Evolutionary conservation across 2,329 filamentous ascomycete genomes (phyloP), one percentile per base, ranked within the genome.

Genomic region (Hypomyces perniciosus): DNA sequence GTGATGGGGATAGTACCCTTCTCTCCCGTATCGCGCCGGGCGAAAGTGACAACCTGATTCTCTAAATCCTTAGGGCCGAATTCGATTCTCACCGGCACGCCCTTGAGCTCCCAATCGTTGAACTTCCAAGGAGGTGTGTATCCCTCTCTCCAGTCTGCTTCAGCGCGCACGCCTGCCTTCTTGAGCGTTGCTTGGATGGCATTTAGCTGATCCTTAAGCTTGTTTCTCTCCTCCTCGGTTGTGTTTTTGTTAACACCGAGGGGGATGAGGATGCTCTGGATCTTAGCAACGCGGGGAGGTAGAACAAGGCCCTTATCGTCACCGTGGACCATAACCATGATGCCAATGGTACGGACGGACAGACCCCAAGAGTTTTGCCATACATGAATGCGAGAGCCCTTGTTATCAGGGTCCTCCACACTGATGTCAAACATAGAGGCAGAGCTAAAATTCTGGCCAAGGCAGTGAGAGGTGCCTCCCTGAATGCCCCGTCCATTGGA

Each of bases 301-400:
- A 97, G 83, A 55, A 97, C 90, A 20, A 99, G 79, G 57, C 93
- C 93, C 71, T 92, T 92, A 74, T 99, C 87, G 67, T 99, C 93
- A 63, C 90, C 86, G 72, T 99, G 93, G 54, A 95, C 90, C 84
- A 99, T 93, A 64, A 96, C 88, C 92, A 97, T 97, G 68, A 97
- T 90, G 74, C 93, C 95, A 59, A 99, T 95, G 51, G 92, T 90
- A 67, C 93, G 90, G 49, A 93, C 99, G 1, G 92, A 97, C 55
- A 99, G 81, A 72, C 93, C 93, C 93, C 93, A 99, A 10, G 90
- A 96, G 77, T 99, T 99, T 70, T 99, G 93, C 91, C 92, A 97
- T 51, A 97, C 91, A 65, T 92, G 76, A 51, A 96, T 75, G 63
- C 90, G 85, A 60, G 85, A 79, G 58, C 88, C 87, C 72, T 88